Evolutionary conservation across 805 yeast genomes (phyloP).

Genomic region (Saccharomycopsis amapae): DNA sequence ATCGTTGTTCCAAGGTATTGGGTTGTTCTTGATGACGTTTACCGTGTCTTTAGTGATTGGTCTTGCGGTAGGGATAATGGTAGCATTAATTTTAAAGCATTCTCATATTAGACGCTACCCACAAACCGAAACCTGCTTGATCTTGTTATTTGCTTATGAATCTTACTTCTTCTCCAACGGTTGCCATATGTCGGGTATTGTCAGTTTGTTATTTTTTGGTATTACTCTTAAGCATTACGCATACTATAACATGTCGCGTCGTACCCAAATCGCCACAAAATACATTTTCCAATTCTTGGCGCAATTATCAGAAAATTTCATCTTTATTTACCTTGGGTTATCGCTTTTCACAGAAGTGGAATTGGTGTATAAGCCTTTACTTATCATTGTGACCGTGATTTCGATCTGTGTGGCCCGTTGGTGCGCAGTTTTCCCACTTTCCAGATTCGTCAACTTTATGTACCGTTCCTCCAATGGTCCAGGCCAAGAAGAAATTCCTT

Average conservation of each 20-base stretch:
- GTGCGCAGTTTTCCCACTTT: conserved; percentile 95
- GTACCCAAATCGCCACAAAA: conserved; percentile 94
- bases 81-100: conserved; percentile 85
- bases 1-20: conserved; percentile 87
- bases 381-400: conserved; percentile 82
- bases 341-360: conserved; percentile 95
- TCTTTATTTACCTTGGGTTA: conserved; percentile 89
- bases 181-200: conserved; percentile 99
- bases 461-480: conserved; percentile 31
- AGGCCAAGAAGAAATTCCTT: conserved; percentile 80
- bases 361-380: conserved; percentile 85
- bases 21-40: conserved; percentile 87
- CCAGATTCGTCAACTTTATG: conserved; percentile 75
- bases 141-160: conserved; percentile 84
- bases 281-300: conserved; percentile 92
- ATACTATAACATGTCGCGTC: conserved; percentile 92
- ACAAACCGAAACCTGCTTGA: conserved; percentile 93
- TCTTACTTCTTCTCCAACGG: conserved; percentile 97
- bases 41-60: conserved; percentile 89
- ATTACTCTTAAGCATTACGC: conserved; percentile 96
- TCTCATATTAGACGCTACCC: conserved; percentile 91
- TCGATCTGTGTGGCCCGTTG: conserved; percentile 94
- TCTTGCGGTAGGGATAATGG: conserved; percentile 74
- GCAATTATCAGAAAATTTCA: conserved; percentile 92
- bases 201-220: conserved; percentile 89